These are phyloP conservation scores for Candida argentea DNA, from an alignment of 805 yeast genomes.

Conservation along the genomic window DNA sequence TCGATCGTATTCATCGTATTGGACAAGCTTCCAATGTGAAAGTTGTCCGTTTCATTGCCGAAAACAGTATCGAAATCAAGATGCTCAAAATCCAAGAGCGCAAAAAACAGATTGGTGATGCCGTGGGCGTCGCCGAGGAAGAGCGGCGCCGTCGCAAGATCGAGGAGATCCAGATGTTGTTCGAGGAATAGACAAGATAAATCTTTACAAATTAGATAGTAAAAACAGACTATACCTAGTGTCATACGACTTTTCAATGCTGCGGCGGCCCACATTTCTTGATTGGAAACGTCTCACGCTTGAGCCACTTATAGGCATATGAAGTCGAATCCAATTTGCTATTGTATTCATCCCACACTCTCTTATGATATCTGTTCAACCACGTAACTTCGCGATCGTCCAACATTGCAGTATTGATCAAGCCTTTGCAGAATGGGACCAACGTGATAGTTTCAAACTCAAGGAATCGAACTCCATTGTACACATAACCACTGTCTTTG, in stretches of 20 bases:
- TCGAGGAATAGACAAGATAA: constrained; percentile 30
- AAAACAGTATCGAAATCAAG: constrained; percentile 75
- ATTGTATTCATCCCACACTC: constrained; percentile 42
- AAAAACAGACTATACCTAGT: constrained; percentile 1
- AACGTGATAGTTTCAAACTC: constrained; percentile 77
- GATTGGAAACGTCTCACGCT: constrained; percentile 33
- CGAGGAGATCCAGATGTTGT: constrained; percentile 62
- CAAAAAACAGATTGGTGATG: constrained; percentile 73
- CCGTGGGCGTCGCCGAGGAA: constrained; percentile 65
- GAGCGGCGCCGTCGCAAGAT: constrained; percentile 60
- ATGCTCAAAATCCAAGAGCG: constrained; percentile 84
- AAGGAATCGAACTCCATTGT: constrained; percentile 47
- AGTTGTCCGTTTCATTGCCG: constrained; percentile 72
- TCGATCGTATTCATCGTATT: constrained; percentile 82
- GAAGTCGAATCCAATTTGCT: constrained; percentile 27
- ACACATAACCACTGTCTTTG: constrained; percentile 28
- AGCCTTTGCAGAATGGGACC: constrained; percentile 72
- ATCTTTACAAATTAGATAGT: not conserved
- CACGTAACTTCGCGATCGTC: constrained; percentile 51
- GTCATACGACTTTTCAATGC: not conserved
- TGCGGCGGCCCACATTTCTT: not conserved
- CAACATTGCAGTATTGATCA: constrained; percentile 55
- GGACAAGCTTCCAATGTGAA: constrained; percentile 71
- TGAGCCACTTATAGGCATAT: constrained; percentile 38
- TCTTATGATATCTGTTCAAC: constrained; percentile 58